A percentile compares a stretch with the other conserved stretches of the same genome.
Conservation (phyloP, 257 asterid genomes). For the Petunia axillaris region DNA sequence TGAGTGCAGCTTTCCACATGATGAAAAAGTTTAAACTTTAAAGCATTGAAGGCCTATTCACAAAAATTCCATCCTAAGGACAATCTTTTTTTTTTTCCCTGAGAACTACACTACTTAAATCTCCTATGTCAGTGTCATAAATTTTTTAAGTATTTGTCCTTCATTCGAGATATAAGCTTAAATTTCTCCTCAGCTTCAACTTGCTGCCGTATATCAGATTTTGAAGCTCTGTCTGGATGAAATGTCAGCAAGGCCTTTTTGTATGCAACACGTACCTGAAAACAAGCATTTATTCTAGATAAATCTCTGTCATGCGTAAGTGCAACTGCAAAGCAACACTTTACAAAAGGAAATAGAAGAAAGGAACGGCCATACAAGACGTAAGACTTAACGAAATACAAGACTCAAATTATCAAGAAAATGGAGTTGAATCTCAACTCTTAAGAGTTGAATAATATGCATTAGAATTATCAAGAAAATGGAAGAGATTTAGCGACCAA, state of each 20-base stretch:
- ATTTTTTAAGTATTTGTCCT: slow-evolving; percentile 56
- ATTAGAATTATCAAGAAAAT: neutral
- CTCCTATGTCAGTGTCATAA: slow-evolving; percentile 16
- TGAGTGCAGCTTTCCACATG: slow-evolving; percentile 18
- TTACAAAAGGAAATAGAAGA: neutral
- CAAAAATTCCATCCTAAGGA: neutral
- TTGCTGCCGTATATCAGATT: slow-evolving; percentile 61
- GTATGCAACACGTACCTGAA: slow-evolving; percentile 80
- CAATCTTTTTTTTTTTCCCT: neutral
- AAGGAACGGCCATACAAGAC: neutral
- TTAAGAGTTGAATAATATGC: too few species aligned
- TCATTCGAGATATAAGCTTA: slow-evolving; percentile 80
- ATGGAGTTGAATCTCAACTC: neutral
- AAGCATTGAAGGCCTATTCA: neutral
- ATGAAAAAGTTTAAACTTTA: neutral
- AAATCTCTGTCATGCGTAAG: slow-evolving; percentile 1
- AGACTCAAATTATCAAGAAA: neutral
- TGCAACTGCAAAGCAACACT: neutral
- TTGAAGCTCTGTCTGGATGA: slow-evolving; percentile 88
- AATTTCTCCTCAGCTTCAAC: slow-evolving; percentile 98
- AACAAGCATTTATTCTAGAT: slow-evolving; percentile 25
- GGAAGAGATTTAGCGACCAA: neutral
- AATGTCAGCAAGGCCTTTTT: slow-evolving; percentile 73
- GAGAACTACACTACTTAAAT: neutral
- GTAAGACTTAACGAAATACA: neutral